Evolutionary conservation across 371 early-diverging fungal species (phyloP), one percentile per base, ranked within the genome.

Genomic region (Mucor mucedo): DNA sequence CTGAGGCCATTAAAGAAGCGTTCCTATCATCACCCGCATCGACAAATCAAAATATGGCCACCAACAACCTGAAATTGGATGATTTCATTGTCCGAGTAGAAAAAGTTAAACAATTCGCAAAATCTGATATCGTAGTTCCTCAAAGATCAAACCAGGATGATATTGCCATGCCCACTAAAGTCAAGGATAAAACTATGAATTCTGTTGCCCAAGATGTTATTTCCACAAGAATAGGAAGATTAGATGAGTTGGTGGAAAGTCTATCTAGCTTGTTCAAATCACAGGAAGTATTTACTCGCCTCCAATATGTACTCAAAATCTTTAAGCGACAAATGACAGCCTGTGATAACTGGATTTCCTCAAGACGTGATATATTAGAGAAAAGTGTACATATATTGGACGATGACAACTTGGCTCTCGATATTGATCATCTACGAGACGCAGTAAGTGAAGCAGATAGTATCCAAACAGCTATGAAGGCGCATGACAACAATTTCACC

Each of bases 181-280:
- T 76, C 21, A 67, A 74, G 29, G 81, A 78, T 45, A 72, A 72
- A 29, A 70, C 74, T 2, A 65, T 73, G 57, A 70, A 80, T 21
- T 70, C 70, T 29, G 74, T 76, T 13, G 72, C 77, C 5, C 71
- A 71, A 29, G 78, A 80, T 50, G 70, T 73, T 1, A 40, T 80
- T n/a, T 52, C 59, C 2, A 73, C 76, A 32, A 58, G 70, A 11
- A 42, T 66, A 0, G 49, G 42, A 10, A 57, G 72, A 32, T 14
- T 80, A 13, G 60, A 66, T 14, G 74, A 78, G 42, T 52, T 78
- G 11, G 67, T 70, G 0, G 58, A 66, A 14, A 75, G 67, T 40
- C 54, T 80, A 14, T 62, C 70, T 16, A 38, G 54, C 4, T 52
- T 73, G 7, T 44, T 76, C 29, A 73, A 77, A 16, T 76, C 76